A percentile compares a stretch with the other conserved stretches of the same genome.
Evolutionary conservation across 2,329 filamentous ascomycete species (phyloP).

Genomic region (Fusarium verticillioides): DNA sequence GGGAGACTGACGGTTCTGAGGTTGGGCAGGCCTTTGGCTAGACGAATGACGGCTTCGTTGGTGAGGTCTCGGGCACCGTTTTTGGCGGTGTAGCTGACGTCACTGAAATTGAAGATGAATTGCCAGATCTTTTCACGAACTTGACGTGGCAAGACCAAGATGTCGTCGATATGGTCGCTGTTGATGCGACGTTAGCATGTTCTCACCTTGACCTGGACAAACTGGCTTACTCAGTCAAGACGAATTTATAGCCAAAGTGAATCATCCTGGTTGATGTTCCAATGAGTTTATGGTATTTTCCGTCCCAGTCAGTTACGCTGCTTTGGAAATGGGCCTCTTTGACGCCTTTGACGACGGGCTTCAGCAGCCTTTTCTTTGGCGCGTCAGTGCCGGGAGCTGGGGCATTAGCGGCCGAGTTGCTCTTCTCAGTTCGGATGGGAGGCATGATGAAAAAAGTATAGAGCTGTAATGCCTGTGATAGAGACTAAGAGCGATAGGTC

Average conservation of each 20-base stretch:
- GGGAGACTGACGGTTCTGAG: background rate
- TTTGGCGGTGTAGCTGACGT: background rate
- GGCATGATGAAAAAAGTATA: background rate
- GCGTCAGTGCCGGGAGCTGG: background rate
- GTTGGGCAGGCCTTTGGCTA: background rate
- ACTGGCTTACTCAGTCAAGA: background rate
- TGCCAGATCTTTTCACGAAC: background rate
- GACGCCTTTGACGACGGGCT: background rate
- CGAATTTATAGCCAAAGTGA: background rate
- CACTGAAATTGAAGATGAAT: background rate
- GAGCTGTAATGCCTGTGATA: background rate
- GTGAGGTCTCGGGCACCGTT: background rate
- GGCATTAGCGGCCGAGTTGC: background rate
- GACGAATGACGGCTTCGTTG: background rate
- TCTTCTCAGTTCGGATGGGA: background rate
- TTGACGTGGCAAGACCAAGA: background rate
- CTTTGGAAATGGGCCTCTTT: background rate
- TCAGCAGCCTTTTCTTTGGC: background rate
- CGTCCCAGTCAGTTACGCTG: background rate
- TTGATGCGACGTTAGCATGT: background rate
- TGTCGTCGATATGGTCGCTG: background rate
- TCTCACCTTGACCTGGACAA: background rate
- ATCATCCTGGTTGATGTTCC: background rate
- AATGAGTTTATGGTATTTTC: background rate
- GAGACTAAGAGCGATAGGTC: background rate